Evolutionary conservation across 306 rosid species (phyloP).

Genomic region (Malus sylvestris): DNA sequence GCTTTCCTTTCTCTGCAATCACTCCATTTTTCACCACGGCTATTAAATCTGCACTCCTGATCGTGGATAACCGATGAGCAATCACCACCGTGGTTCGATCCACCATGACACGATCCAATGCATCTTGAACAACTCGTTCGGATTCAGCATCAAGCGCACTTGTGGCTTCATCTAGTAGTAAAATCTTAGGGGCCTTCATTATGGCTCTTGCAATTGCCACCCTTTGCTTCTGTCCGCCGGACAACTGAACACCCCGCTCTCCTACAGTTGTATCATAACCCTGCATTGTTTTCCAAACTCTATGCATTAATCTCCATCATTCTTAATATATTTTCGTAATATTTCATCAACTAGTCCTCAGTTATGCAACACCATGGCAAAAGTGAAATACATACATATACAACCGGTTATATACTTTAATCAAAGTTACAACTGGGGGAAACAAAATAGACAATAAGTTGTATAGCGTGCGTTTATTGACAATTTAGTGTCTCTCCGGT

Average conservation of each 20-base stretch:
- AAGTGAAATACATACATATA: constrained; percentile 26
- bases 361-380: too few species aligned
- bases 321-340: background rate
- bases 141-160: constrained; percentile 80
- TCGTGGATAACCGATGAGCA: constrained; percentile 62
- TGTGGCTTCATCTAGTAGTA: constrained; percentile 63
- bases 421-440: too few species aligned
- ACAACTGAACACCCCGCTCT: constrained; percentile 49
- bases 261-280: constrained; percentile 57
- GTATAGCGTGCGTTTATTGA: too few species aligned
- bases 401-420: constrained; percentile 32
- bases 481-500: too few species aligned
- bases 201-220: constrained; percentile 70
- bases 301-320: background rate
- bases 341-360: background rate
- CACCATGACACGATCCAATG: constrained; percentile 51
- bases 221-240: constrained; percentile 63
- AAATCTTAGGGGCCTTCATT: constrained; percentile 51
- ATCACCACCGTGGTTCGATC: constrained; percentile 54
- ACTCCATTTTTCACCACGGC: constrained; percentile 57
- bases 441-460: too few species aligned
- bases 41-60: constrained; percentile 52
- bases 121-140: constrained; percentile 66
- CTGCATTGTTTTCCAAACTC: constrained; percentile 23
- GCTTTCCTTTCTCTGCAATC: constrained; percentile 34